Percentiles rank a stretch among this genome's conserved stretches.
phyloP scores from a whole-genome alignment of 495 filamentous ascomycete genomes.

The Penicillium subrubescens region DNA sequence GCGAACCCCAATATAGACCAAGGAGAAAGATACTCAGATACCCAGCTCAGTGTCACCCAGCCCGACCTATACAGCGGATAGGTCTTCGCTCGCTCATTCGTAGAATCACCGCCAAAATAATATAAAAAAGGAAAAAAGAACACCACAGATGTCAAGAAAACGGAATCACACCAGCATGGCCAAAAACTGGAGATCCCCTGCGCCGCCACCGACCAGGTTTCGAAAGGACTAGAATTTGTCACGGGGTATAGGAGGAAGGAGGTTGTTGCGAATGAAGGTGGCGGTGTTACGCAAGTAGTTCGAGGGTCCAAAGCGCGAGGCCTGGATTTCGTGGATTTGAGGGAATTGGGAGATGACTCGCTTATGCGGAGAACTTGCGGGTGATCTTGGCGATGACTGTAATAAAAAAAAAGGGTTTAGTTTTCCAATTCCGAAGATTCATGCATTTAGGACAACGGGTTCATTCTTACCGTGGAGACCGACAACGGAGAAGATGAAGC shows the following conservation, averaged over 20 bases:
- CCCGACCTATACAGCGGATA: slow-evolving; percentile 46
- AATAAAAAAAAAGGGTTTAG: slow-evolving; percentile 22
- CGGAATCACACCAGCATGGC: slow-evolving; percentile 23
- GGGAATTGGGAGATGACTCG: slow-evolving; percentile 6
- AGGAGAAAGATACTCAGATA: not conserved
- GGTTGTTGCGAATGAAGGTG: slow-evolving; percentile 12
- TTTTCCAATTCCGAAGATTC: slow-evolving; percentile 4
- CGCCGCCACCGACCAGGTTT: slow-evolving; percentile 13
- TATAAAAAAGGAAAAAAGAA: slow-evolving; percentile 21
- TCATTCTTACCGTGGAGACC: slow-evolving; percentile 82
- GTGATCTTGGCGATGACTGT: slow-evolving; percentile 96
- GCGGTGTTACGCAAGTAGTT: slow-evolving; percentile 2
- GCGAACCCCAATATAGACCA: slow-evolving; percentile 1
- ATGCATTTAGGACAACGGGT: not conserved
- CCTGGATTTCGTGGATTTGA: slow-evolving; percentile 3
- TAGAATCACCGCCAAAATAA: slow-evolving; percentile 17
- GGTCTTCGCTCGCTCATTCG: slow-evolving; percentile 28
- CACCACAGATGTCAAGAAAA: slow-evolving; percentile 33
- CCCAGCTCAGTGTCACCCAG: slow-evolving; percentile 8
- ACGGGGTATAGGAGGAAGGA: slow-evolving; percentile 36
- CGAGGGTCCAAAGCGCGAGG: not conserved
- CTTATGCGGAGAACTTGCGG: slow-evolving; percentile 75
- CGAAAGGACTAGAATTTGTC: slow-evolving; percentile 23
- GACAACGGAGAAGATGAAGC: slow-evolving; percentile 98
- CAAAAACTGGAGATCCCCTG: slow-evolving; percentile 14